phyloP scores from a whole-genome alignment of 768 basidiomycete species.

The Naganishia antarctica region DNA sequence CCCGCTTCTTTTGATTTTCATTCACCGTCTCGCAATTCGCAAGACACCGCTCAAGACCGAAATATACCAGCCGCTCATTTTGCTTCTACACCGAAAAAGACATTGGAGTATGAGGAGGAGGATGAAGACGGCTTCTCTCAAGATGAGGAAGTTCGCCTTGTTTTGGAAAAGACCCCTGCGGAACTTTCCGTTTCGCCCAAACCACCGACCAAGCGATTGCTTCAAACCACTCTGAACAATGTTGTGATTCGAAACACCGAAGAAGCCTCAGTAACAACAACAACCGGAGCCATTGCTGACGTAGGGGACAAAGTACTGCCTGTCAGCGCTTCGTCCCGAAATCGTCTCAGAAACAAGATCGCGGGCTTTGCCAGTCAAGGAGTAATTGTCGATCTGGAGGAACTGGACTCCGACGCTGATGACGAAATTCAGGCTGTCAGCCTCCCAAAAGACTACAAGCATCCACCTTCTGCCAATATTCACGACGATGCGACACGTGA shows the following conservation, averaged over 20 bases:
- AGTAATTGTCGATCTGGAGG: constrained; percentile 42
- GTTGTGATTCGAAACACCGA: constrained; percentile 27
- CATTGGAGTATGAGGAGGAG: constrained; percentile 27
- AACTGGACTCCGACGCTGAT: constrained; percentile 14
- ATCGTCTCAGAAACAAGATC: constrained; percentile 54
- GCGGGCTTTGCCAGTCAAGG: constrained; percentile 57
- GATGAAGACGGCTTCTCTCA: constrained; percentile 11
- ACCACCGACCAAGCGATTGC: constrained; percentile 54
- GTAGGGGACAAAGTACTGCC: background rate
- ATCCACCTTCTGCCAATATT: no score
- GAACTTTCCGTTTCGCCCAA: constrained; percentile 15
- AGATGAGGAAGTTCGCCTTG: constrained; percentile 9
- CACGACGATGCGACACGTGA: background rate
- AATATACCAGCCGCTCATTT: constrained; percentile 16
- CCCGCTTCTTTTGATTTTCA: background rate
- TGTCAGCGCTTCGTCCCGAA: constrained; percentile 30
- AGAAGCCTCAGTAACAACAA: background rate
- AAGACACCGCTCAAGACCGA: background rate
- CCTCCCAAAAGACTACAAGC: background rate
- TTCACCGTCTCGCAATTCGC: no score
- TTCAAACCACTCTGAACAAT: constrained; percentile 58
- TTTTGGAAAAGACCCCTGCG: background rate
- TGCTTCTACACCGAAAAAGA: constrained; percentile 8
- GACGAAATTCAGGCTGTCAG: constrained; percentile 12
- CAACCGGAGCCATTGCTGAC: background rate